Evolutionary conservation across 352 stramenopile species (phyloP), one percentile per base, ranked within the genome.

Genomic region (Lagenidium giganteum): DNA sequence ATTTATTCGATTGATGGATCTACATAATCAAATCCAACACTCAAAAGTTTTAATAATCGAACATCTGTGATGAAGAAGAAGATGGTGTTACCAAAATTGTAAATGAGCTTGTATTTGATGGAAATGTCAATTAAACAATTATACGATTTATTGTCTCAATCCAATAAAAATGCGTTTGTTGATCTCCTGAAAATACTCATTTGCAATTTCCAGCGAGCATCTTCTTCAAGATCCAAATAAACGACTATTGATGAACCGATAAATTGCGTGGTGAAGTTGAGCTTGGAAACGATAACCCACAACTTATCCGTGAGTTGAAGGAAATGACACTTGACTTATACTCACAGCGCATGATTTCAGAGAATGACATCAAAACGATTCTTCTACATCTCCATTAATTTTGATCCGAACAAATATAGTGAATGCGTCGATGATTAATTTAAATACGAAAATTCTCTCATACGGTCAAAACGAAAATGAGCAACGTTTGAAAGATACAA

Each of bases 71-170:
- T 24, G 3, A 32, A 32, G 2, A 40, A 37, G 3, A 18, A 20
- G 8, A 17, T 29, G 3, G 34, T 28, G 14, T 51, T n/a, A 16
- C 43, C 22, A 25, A 3, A n/a, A 7, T 34, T 26, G 25, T 45
- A 8, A 25, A 34, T 34, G 38, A 45, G 24, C 25, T 45, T 23
- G 7, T 45, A 16, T 45, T 34, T n/a, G 26, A 45, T 3, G 12
- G 34, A 16, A 45, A 45, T 34, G 34, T 45, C 38, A 45, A 45
- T 34, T 26, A 45, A n/a, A 23, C n/a, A 45, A 25, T 16, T 25
- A 26, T 45, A 34, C 16, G 9, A 6, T 8, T 34, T 23, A 23
- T 34, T 45, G 16, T 25, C 9, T 25, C 3, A 34, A 8, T 5
- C 13, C 16, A 26, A 45, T 27, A 45, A 45, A 27, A n/a, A 23